A percentile compares a stretch with the other conserved stretches of the same genome.
Conservation (phyloP, 169 alveolate species). For the Plasmodium vivax region DNA sequence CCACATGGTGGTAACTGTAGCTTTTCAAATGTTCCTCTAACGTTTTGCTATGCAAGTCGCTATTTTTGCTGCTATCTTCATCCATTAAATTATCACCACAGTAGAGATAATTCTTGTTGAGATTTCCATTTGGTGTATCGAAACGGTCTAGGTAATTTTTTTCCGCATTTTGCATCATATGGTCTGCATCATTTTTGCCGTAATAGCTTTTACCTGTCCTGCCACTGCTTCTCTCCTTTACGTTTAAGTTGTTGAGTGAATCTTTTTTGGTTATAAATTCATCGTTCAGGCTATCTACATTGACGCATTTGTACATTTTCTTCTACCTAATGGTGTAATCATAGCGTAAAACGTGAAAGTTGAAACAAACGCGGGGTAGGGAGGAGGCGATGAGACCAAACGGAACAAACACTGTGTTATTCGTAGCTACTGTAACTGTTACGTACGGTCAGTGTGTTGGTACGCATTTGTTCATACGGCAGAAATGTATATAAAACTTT, state of each 20-base stretch:
- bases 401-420: not conserved
- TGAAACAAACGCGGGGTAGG: not conserved
- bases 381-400: not conserved
- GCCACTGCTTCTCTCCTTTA: conserved; percentile 3
- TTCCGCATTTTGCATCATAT: not conserved
- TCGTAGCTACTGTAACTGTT: not conserved
- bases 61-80: conserved; percentile 2
- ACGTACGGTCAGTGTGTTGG: not conserved
- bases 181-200: not conserved
- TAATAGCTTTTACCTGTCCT: conserved; percentile 1
- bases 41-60: not conserved
- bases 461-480: not conserved
- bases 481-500: not conserved
- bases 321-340: conserved; percentile 7
- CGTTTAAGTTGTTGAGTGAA: conserved; percentile 4
- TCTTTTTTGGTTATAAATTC: not conserved
- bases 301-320: conserved; percentile 38
- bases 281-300: conserved; percentile 33
- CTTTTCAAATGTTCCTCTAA: not conserved
- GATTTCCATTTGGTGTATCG: not conserved
- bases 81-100: not conserved
- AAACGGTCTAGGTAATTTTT: conserved; percentile 4
- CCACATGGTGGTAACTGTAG: conserved; percentile 6
- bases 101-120: conserved; percentile 13
- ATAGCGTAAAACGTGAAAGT: not conserved